Conservation (phyloP, 2,329 filamentous ascomycete genomes). For the Talaromyces sp. region DNA sequence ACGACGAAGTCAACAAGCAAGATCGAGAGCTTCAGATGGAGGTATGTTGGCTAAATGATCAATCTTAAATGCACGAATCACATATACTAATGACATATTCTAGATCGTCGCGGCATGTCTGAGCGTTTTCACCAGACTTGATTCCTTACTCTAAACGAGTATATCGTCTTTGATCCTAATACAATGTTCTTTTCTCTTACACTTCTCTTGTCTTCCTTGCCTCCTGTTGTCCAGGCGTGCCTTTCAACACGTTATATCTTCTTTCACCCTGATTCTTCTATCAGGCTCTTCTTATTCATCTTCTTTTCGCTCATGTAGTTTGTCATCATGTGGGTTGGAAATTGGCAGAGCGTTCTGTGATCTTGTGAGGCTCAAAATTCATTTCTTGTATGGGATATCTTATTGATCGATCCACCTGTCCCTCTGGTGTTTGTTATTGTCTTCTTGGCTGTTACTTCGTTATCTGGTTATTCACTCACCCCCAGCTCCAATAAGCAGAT, state of each 20-base stretch:
- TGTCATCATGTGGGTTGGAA: slow-evolving; percentile 28
- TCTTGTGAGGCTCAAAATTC: slow-evolving; percentile 30
- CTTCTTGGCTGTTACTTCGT: slow-evolving; percentile 1
- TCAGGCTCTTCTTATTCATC: slow-evolving; percentile 8
- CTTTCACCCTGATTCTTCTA: background rate
- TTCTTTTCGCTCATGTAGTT: slow-evolving; percentile 34
- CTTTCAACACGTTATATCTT: background rate
- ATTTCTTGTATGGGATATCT: slow-evolving; percentile 31
- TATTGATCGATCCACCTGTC: slow-evolving; percentile 6
- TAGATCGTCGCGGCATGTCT: slow-evolving; percentile 88
- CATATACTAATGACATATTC: slow-evolving; percentile 8
- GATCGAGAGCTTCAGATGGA: slow-evolving; percentile 96
- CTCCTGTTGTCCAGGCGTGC: slow-evolving; percentile 1
- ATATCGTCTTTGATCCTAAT: slow-evolving; percentile 25
- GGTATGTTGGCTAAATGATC: no score
- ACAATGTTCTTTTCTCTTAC: slow-evolving; percentile 24
- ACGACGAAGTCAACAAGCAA: slow-evolving; percentile 85
- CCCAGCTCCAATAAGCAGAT: background rate
- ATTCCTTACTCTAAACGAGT: slow-evolving; percentile 76
- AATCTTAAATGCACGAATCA: background rate
- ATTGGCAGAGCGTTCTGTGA: slow-evolving; percentile 25
- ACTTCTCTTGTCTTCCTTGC: slow-evolving; percentile 17
- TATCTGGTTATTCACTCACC: background rate
- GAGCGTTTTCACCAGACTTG: slow-evolving; percentile 95
- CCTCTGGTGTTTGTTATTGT: background rate